These are phyloP conservation scores for Hygrophoropsis aurantiaca DNA, from an alignment of 768 basidiomycete genomes.

Conservation along the genomic window DNA sequence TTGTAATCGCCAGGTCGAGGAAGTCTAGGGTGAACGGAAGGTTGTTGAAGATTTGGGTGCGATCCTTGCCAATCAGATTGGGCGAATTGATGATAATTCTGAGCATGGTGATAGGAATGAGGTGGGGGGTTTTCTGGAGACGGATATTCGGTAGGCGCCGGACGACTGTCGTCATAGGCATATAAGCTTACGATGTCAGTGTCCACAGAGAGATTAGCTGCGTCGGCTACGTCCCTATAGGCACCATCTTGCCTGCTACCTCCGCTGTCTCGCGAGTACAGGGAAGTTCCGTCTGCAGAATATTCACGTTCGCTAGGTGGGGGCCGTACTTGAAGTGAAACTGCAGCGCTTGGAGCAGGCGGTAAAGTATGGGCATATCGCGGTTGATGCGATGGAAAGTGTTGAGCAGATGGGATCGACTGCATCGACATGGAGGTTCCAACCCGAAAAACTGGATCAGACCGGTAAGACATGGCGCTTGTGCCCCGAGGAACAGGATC, in stretches of 20 bases:
- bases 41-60: slow-evolving; percentile 17
- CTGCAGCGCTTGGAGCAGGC: slow-evolving; percentile 20
- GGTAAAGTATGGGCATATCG: slow-evolving; percentile 45
- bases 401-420: slow-evolving; percentile 26
- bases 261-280: slow-evolving; percentile 34
- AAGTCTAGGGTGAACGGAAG: slow-evolving; percentile 12
- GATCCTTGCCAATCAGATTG: slow-evolving; percentile 29
- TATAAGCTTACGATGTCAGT: slow-evolving; percentile 36
- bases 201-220: slow-evolving; percentile 28
- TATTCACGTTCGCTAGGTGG: slow-evolving; percentile 13
- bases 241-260: slow-evolving; percentile 28
- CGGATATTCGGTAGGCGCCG: slow-evolving; percentile 30
- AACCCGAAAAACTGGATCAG: slow-evolving; percentile 53
- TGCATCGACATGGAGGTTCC: slow-evolving; percentile 59
- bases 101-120: slow-evolving; percentile 19
- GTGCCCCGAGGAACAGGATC: slow-evolving; percentile 37
- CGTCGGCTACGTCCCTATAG: slow-evolving; percentile 22
- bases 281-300: slow-evolving; percentile 21
- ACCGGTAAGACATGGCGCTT: slow-evolving; percentile 23
- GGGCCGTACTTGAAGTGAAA: slow-evolving; percentile 19
- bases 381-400: slow-evolving; percentile 31
- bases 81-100: slow-evolving; percentile 17
- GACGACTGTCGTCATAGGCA: slow-evolving; percentile 37
- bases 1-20: slow-evolving; percentile 47
- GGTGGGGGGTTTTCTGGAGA: slow-evolving; percentile 19